These are phyloP conservation scores for sunflower (Helianthus annuus) DNA, from an alignment of 129 eudicot genomes.

Conservation along the genomic window DNA sequence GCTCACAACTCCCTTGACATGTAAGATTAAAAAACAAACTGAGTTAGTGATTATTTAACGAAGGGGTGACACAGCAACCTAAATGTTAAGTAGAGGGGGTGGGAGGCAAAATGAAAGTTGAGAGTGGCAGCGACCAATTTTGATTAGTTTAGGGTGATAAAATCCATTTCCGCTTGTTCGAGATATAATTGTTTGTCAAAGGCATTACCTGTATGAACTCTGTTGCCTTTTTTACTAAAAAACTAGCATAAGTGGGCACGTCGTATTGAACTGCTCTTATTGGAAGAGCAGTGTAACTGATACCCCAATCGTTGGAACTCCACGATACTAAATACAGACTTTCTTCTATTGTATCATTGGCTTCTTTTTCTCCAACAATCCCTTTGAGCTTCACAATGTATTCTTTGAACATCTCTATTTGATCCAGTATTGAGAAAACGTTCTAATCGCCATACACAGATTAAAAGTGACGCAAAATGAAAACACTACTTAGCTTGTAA, in stretches of 20 bases:
- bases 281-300: slow-evolving; percentile 52
- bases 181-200: too few species aligned
- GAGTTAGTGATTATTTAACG: too few species aligned
- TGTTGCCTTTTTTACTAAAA: slow-evolving; percentile 36
- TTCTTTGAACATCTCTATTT: slow-evolving; percentile 55
- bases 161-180: too few species aligned
- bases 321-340: slow-evolving; percentile 46
- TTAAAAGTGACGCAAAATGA: neutral
- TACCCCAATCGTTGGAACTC: slow-evolving; percentile 60
- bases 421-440: slow-evolving; percentile 53
- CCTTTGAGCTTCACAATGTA: slow-evolving; percentile 49
- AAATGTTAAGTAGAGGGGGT: too few species aligned
- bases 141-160: too few species aligned
- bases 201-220: slow-evolving; percentile 51
- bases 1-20: too few species aligned
- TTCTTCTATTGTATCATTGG: slow-evolving; percentile 34
- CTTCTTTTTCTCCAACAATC: slow-evolving; percentile 45
- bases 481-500: neutral
- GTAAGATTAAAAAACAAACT: too few species aligned
- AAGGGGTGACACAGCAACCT: too few species aligned
- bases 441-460: slow-evolving; percentile 24
- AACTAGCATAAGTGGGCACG: slow-evolving; percentile 40
- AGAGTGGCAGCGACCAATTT: too few species aligned
- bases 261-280: slow-evolving; percentile 44
- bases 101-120: too few species aligned